Base-by-base conservation (phyloP, 805 yeast genomes). In the Myxozyma neotropica region DNA sequence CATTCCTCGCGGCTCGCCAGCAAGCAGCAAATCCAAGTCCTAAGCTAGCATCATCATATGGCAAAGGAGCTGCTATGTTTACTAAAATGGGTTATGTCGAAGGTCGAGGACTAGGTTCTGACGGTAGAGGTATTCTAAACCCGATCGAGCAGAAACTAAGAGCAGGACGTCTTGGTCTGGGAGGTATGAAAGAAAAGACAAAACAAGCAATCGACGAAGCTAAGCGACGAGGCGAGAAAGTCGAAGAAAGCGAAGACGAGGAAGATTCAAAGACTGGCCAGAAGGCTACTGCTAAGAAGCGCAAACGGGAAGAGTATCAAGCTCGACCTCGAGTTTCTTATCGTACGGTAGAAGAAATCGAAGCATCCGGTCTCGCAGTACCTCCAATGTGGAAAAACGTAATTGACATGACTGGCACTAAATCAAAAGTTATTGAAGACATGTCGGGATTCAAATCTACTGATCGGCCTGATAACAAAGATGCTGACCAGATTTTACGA, bases 61-160 rank as follows among this genome's bases (percentile, higher is more conserved):
- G 98, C 5, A 83, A 90, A 39, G 98, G 98, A 38, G 96, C 96
- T 2, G 74, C 80, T 51, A 74, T 93, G 52, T 72, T 93, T 75
- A 78, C 83, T 61, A 81, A 84, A 63, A 92, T 93, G 98, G 99
- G 99, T 0, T 92, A 89, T 73, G 79, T 80, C 6, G 81, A 81
- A 42, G 98, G 99, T 0, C 77, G 81, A 68, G 98, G 97, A 0
- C 78, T 93, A n/a, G 99, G 99, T 1, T 75, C 76, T 4, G 71
- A 78, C 24, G 83, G 84, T 1, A 80, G 80, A 52, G 99, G 99
- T 45, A 89, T 90, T 0, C 79, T 80, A 0, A 82, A 80, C n/a
- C 97, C 98, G 0, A 84, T 93, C 5, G 86, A 88, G 61, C 86
- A 88, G 2, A 80, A 81, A 54, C 71, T 81, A 31, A 75, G 94